phyloP scores from a whole-genome alignment of 2,329 filamentous ascomycete genomes.

The Colletotrichum gloeosporioides region DNA sequence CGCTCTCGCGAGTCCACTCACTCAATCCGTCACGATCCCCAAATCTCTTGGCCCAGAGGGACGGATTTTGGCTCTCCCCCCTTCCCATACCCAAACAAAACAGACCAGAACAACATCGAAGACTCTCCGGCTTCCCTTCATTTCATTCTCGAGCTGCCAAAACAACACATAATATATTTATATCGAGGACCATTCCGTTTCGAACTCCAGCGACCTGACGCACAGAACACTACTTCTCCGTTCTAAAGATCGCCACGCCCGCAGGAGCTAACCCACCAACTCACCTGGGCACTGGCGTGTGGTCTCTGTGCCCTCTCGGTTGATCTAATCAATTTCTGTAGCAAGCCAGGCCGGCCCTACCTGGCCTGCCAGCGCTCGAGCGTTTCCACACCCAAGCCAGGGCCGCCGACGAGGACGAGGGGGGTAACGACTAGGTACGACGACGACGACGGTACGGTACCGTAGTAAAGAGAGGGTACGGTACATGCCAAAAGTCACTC shows the following conservation, averaged over 20 bases:
- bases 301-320: conserved; percentile 24
- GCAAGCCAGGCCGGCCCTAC: conserved; percentile 23
- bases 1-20: neutral
- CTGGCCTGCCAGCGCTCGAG: conserved; percentile 25
- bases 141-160: neutral
- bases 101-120: neutral
- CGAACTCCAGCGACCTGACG: conserved; percentile 18
- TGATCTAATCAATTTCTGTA: conserved; percentile 30
- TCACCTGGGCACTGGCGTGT: neutral
- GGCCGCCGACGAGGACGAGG: neutral
- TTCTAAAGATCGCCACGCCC: conserved; percentile 23
- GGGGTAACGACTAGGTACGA: neutral
- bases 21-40: neutral
- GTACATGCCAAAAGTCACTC: conserved; percentile 26
- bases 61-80: neutral
- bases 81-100: neutral
- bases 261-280: conserved; percentile 13
- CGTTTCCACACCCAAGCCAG: conserved; percentile 16
- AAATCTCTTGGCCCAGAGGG: neutral
- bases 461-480: neutral
- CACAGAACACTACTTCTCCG: conserved; percentile 18
- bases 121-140: neutral
- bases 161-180: conserved; percentile 12
- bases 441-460: neutral
- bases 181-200: conserved; percentile 23